Evolutionary conservation across 192 early-diverging fungal genomes (phyloP).

Genomic region (Kappamyces sp.): DNA sequence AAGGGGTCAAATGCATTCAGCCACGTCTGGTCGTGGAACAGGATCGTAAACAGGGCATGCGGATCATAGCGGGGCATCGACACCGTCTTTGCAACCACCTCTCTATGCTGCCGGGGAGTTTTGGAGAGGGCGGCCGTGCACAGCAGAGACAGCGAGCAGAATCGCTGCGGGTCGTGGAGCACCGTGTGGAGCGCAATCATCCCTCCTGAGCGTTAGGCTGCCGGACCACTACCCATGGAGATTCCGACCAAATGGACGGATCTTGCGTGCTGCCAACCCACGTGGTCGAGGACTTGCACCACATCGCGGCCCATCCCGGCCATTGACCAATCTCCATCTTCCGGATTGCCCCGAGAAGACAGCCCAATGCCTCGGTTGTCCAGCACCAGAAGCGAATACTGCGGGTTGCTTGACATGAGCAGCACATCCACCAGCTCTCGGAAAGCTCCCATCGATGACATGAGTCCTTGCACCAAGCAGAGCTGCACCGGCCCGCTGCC

Average conservation of each 20-base stretch:
- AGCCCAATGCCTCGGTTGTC: constrained; percentile 20
- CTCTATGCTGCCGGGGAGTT: too few species aligned
- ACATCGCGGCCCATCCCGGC: constrained; percentile 7
- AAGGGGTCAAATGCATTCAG: neutral
- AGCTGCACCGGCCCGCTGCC: constrained; percentile 14
- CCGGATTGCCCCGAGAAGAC: neutral
- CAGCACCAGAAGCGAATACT: constrained; percentile 12
- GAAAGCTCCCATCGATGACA: constrained; percentile 13
- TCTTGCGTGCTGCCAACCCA: neutral
- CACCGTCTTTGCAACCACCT: too few species aligned
- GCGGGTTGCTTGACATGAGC: constrained; percentile 5
- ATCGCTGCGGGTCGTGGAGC: neutral
- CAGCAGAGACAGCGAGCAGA: neutral
- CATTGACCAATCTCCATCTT: neutral
- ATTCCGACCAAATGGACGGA: constrained; percentile 9
- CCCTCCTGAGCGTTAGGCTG: neutral
- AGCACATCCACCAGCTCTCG: neutral
- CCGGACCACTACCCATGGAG: constrained; percentile 1
- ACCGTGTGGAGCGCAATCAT: neutral
- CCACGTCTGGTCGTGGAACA: constrained; percentile 10
- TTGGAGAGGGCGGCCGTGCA: neutral
- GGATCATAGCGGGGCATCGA: too few species aligned
- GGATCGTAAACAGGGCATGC: neutral
- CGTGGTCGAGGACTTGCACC: neutral
- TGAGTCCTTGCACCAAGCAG: constrained; percentile 11